Base-by-base conservation (phyloP, 2,329 filamentous ascomycete genomes). In the Macroventuria anomochaeta region DNA sequence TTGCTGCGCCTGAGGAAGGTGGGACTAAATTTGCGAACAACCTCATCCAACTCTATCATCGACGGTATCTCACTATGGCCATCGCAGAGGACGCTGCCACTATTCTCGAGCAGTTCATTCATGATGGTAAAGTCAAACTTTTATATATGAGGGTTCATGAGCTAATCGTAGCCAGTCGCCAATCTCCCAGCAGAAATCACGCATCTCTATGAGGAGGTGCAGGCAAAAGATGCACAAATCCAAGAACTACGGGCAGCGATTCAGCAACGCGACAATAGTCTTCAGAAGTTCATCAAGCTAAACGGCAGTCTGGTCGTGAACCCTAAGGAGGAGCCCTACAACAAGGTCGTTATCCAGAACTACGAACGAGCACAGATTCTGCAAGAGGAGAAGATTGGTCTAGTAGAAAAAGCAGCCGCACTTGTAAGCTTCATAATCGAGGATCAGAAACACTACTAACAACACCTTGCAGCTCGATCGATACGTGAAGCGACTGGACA, bases 121-220 rank as follows among this genome's bases (percentile, higher is more conserved):
- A 88, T 65, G 85, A 88, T 79, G 83, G 81, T 82, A 70, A 50
- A 67, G 57, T 31, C 5, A 21, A n/a, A 25, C 2, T 6, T 11
- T 2, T 7, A 13, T 17, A 26, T 17, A 11, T 7, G 17, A 21
- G 12, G n/a, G n/a, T n/a, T n/a, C n/a, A n/a, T n/a, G n/a, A n/a
- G 43, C 61, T 68, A 47, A 72, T 39, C 10, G 6, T 18, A 2
- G 10, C 5, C 57, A 81, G 88, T 89, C 17, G 86, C 89, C 65
- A 95, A 95, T 68, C 81, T 93, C 23, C 90, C 90, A 57, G 88
- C 90, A 59, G 90, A 95, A 76, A 87, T 95, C 55, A 87, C 88
- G 17, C 92, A 93, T 77, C 82, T 93, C 58, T 88, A 93, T 68
- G 90, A 93, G 70, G 90, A 95, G 76, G 90, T 93, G 59, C 81